These are phyloP conservation scores for Chlorella sp. DNA, from an alignment of 139 green algal genomes.

Conservation along the genomic window DNA sequence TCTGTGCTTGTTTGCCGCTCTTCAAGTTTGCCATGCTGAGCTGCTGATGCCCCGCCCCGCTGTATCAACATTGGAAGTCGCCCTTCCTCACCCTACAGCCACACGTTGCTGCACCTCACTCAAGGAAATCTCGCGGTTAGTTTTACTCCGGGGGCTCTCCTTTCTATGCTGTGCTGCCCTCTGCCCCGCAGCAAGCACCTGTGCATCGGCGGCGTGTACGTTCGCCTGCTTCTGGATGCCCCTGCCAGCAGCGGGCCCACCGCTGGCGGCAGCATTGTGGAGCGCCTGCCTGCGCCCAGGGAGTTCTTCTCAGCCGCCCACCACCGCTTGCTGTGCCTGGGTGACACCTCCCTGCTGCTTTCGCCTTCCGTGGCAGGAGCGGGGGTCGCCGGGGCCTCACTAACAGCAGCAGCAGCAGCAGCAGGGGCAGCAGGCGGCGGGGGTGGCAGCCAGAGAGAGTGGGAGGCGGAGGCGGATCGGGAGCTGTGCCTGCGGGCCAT, in stretches of 20 bases:
- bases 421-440: background rate
- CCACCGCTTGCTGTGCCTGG: slow-evolving; percentile 79
- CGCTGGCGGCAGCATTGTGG: background rate
- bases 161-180: background rate
- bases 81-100: too few relatives aligned
- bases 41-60: too few relatives aligned
- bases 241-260: background rate
- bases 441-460: slow-evolving; percentile 2
- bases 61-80: too few relatives aligned
- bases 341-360: slow-evolving; percentile 57
- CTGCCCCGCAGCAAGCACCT: slow-evolving; percentile 61
- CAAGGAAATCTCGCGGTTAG: too few relatives aligned
- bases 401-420: background rate
- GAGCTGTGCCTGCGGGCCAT: slow-evolving; percentile 89
- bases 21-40: background rate
- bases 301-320: slow-evolving; percentile 87
- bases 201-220: slow-evolving; percentile 85
- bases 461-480: slow-evolving; percentile 50
- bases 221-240: slow-evolving; percentile 89
- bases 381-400: too few relatives aligned
- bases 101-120: too few relatives aligned
- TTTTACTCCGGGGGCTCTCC: too few relatives aligned
- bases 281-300: slow-evolving; percentile 73
- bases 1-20: background rate
- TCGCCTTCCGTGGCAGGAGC: background rate